Base-by-base conservation (phyloP, 768 basidiomycete species). In the Pleurotus djamor region DNA sequence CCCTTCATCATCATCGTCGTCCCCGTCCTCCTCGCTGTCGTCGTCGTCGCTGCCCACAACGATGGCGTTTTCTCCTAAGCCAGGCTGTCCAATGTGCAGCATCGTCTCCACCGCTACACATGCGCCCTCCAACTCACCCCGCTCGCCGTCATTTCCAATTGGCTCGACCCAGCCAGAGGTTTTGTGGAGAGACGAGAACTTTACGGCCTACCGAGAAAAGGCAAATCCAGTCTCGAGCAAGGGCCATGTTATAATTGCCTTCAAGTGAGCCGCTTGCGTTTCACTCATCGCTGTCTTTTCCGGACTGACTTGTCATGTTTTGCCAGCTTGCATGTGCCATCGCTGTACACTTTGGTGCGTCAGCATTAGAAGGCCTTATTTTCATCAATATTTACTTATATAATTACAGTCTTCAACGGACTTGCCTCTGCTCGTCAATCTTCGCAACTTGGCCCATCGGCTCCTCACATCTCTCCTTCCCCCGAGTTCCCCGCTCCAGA, bases 51-150 rank as follows among this genome's bases (percentile, higher is more conserved):
- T 37, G 35, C 38, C 37, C 32, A 13, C n/a, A 48, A 57, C 54
- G 60, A 83, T 85, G 78, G 71, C 79, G 14, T 91, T 86, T 64
- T 71, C 83, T 21, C 76, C 87, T 4, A 87, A 83, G 64, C 74
- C 83, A 21, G 90, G 89, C 58, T 92, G 89, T 69, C 88, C 89
- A 10, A 81, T 91, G 81, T 91, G 90, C 72, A 73, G 88, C 68
- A 88, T 90, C 33, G 86, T 91, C 55, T 73, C 86, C 17, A 73
- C 80, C 21, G 83, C 87, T 9, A 71, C 74, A 10, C 79, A 78
- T 50, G 69, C 75, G 28, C 76, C 77, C 12, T 68, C 74, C 17
- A 73, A 76, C 66, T 76, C 82, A 5, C 76, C 81, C 4, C 75
- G 76, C 47, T 72, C 79, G 0, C 80, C 81, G 4, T 71, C 76